Conservation (phyloP, 208 protist species). For the Crithidia mellificae region DNA sequence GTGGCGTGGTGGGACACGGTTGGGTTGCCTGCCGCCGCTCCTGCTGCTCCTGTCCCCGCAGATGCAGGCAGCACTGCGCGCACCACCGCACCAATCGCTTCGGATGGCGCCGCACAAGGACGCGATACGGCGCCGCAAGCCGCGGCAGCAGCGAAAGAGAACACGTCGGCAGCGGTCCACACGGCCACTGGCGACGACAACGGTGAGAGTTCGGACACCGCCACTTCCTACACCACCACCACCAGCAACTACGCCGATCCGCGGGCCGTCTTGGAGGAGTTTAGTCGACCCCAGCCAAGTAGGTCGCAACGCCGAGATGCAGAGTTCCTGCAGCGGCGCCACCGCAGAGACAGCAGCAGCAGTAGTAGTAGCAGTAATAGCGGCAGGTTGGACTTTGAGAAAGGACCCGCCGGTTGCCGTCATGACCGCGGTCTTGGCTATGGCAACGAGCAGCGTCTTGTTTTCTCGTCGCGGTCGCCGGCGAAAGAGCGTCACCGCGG, state of each 20-base stretch:
- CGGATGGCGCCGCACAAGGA: too few species aligned
- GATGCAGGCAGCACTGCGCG: not conserved
- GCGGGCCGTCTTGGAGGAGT: conserved; percentile 3
- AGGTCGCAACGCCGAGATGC: not conserved
- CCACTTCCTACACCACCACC: conserved; percentile 73
- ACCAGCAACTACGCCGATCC: conserved; percentile 34
- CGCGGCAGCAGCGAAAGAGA: not conserved
- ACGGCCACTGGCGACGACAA: conserved; percentile 31
- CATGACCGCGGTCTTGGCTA: not conserved
- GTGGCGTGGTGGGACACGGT: conserved; percentile 80
- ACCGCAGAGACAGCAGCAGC: not conserved
- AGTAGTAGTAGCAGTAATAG: not conserved
- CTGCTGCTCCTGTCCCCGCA: not conserved
- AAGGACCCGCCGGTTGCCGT: too few species aligned
- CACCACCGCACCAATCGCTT: too few species aligned
- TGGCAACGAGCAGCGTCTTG: not conserved
- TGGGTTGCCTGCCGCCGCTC: not conserved
- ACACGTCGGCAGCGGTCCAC: not conserved
- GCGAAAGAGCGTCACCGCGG: too few species aligned
- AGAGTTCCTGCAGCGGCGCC: not conserved
- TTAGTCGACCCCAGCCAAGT: not conserved
- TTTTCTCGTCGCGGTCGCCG: not conserved
- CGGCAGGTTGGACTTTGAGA: too few species aligned
- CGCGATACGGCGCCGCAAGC: too few species aligned
- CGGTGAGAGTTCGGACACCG: conserved; percentile 47